Percentiles rank a stretch among this genome's conserved stretches.
These are phyloP conservation scores for Phaeophleospora eucalypticola DNA, from an alignment of 2,329 filamentous ascomycete genomes.

Conservation along the genomic window DNA sequence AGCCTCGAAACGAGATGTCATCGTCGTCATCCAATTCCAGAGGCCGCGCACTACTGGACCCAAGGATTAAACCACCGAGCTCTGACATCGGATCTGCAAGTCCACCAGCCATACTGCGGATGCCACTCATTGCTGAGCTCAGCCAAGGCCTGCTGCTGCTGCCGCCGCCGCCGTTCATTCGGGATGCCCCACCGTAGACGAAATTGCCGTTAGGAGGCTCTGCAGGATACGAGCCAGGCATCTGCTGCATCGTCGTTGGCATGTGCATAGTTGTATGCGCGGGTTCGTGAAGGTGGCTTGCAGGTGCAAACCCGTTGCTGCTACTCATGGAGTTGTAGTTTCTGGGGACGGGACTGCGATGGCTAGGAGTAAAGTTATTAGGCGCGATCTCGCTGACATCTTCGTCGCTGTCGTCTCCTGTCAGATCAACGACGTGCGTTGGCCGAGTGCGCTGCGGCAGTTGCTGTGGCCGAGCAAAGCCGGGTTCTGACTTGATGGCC, in stretches of 20 bases:
- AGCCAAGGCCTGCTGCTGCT: slow-evolving; percentile 3
- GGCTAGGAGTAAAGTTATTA: slow-evolving; percentile 21
- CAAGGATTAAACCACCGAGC: slow-evolving; percentile 20
- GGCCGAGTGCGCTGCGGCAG: slow-evolving; percentile 13
- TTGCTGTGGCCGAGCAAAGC: slow-evolving; percentile 8
- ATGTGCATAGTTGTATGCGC: slow-evolving; percentile 6
- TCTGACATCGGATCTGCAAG: slow-evolving; percentile 13
- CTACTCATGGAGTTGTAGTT: not conserved
- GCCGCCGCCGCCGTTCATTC: not conserved
- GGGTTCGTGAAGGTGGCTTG: slow-evolving; percentile 9
- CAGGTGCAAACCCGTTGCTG: not conserved
- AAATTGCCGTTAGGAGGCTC: not conserved
- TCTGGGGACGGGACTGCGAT: slow-evolving; percentile 2
- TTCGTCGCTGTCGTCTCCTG: slow-evolving; percentile 28
- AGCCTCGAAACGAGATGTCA: slow-evolving; percentile 21
- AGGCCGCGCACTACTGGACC: slow-evolving; percentile 11
- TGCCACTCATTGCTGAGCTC: slow-evolving; percentile 4
- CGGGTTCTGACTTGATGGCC: slow-evolving; percentile 7
- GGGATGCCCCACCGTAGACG: not conserved
- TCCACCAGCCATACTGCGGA: slow-evolving; percentile 6
- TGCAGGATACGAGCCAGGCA: slow-evolving; percentile 24
- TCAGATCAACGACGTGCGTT: slow-evolving; percentile 30
- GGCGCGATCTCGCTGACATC: slow-evolving; percentile 27
- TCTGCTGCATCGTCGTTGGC: slow-evolving; percentile 8
- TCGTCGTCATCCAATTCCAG: slow-evolving; percentile 22